Evolutionary conservation across 2,329 filamentous ascomycete genomes (phyloP), one percentile per base, ranked within the genome.

Genomic region (Cladosporium phlei): DNA sequence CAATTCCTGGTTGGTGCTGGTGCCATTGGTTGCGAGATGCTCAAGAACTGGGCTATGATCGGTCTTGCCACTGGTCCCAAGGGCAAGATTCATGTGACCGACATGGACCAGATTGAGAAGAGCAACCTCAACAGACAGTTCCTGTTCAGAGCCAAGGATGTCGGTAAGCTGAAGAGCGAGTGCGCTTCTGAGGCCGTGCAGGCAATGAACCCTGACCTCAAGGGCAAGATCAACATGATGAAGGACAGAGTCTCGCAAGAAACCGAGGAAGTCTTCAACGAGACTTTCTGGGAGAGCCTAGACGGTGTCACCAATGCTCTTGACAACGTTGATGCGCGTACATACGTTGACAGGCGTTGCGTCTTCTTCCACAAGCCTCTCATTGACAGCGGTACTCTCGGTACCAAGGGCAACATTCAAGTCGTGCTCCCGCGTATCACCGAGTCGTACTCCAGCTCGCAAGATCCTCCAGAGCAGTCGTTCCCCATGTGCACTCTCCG

Each of bases 21-120:
- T 59, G 93, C 94, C 53, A 98, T 98, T 66, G 93, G 93, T 35
- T 98, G 93, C 63, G 93, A 98, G 65, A 98, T 97, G 86, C 74
- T 98, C 57, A 98, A 98, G 80, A 97, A 97, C 69, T 98, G 93
- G 90, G 91, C 94, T 27, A 94, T 98, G 90, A 95, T 97, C 66
- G 93, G 93, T 56, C 75, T 98, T 22, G 91, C 85, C 34, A 87
- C 86, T 35, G 93, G 93, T 3, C 87, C 88, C 3, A 79, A 89
- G 38, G 93, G 93, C 59, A 85, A 86, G 67, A 94, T 98, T 60
- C 88, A 75, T 49, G 86, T 98, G 39, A 97, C 94, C 11, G 93
- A 98, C 65, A 97, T 95, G 82, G 93, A 98, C 63, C 90, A 90
- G 46, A 98, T 98, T 58, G 93, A 98, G 72, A 95, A 91, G 79